Evolutionary conservation across 2,329 filamentous ascomycete genomes (phyloP), one percentile per base, ranked within the genome.

Genomic region (Epichloe brachyelytri): DNA sequence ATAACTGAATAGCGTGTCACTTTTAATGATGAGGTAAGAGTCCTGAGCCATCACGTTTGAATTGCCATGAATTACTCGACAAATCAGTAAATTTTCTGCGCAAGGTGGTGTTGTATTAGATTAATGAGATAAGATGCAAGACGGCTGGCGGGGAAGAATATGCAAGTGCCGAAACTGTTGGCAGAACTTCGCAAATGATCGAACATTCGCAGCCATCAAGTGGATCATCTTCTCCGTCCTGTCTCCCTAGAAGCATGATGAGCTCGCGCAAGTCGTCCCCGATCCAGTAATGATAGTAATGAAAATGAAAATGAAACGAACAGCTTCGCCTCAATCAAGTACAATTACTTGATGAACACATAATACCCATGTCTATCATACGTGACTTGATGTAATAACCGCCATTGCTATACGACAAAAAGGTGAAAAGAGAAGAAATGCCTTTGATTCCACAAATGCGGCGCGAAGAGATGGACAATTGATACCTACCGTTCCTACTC

Each of bases 281-380:
- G 8, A 30, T 44, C 22, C 19, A 30, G n/a, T 33, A 17, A 15
- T 44, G 43, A 33, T 33, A 6, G n/a, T 14, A 38, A 22, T 30
- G 26, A 30, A 10, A 3, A 30, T 26, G 26, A 3, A 8, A 8
- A 26, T 30, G 8, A 12, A 43, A 44, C 15, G 30, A 17, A 49
- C 20, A 49, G 15, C 20, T 43, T 43, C 43, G 38, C 48, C 48
- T 22, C 34, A 40, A 37, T 50, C n/a, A 40, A 39, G 39, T 39
- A 14, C 10, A 33, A 44, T 46, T 33, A 50, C 43, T 51, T 26
- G 26, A 47, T 37, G 8, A 51, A 47, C 43, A 43, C 33, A 47
- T 46, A 47, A 43, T 49, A 39, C 38, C 51, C 43, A 38, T 46
- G 33, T 50, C 51, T 52, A 52, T 52, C 51, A 33, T 50, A 39